These are phyloP conservation scores for Debaryomyces subglobosus DNA, from an alignment of 1,139 yeast genomes.

Conservation along the genomic window DNA sequence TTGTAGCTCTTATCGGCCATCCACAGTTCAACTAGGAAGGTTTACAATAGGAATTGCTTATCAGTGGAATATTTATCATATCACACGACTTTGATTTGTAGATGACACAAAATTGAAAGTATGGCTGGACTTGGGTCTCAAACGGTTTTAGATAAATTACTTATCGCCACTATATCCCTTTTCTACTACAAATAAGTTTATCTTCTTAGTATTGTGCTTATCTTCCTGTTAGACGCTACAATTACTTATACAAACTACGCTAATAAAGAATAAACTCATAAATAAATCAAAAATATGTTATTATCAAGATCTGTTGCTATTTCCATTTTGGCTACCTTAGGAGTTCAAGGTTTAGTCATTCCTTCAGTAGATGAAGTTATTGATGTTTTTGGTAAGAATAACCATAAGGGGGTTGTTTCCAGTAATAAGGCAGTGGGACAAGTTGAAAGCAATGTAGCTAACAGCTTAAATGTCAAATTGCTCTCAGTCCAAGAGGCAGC, in stretches of 20 bases:
- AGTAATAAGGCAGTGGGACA: neutral
- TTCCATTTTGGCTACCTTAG: conserved; percentile 58
- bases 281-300: conserved; percentile 33
- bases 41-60: neutral
- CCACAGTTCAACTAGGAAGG: neutral
- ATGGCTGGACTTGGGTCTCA: conserved; percentile 8
- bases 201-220: conserved; percentile 1
- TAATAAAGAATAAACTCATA: neutral
- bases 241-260: conserved; percentile 20
- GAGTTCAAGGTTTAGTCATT: conserved; percentile 66
- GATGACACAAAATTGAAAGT: conserved; percentile 1
- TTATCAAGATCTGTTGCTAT: conserved; percentile 53
- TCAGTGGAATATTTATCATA: neutral
- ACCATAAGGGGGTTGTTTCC: neutral
- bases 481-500: conserved; percentile 30
- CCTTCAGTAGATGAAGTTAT: conserved; percentile 55
- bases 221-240: conserved; percentile 21
- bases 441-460: conserved; percentile 3
- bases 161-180: conserved; percentile 8
- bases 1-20: neutral
- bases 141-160: conserved; percentile 7
- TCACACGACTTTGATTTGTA: conserved; percentile 3
- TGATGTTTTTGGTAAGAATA: conserved; percentile 33
- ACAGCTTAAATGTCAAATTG: conserved; percentile 1
- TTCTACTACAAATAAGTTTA: neutral